Conservation (phyloP, 1,284 basidiomycete species). For the Microstroma glucosiphilum region DNA sequence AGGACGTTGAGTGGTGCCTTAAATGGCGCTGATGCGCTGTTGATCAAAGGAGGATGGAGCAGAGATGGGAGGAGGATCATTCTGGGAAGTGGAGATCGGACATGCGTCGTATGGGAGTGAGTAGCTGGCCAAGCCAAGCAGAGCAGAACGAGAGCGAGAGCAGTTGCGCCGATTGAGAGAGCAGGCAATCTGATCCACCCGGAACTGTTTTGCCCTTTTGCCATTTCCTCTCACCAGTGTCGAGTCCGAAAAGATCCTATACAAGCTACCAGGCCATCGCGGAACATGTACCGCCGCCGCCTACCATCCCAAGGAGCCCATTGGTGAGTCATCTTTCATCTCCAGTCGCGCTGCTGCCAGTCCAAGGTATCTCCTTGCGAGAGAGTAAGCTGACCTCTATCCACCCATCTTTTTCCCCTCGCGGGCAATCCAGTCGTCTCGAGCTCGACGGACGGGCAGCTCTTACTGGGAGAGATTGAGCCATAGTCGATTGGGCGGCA, state of each 20-base stretch:
- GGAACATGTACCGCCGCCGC: slow-evolving; percentile 47
- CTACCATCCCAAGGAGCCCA: slow-evolving; percentile 48
- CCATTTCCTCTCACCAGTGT: slow-evolving; percentile 19
- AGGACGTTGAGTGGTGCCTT: slow-evolving; percentile 41
- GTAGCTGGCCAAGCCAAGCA: too few species aligned
- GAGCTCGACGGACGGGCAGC: slow-evolving; percentile 37
- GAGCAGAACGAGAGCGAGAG: too few species aligned
- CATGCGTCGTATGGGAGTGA: slow-evolving; percentile 42
- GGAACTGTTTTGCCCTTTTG: too few species aligned
- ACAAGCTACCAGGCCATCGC: slow-evolving; percentile 49
- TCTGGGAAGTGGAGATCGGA: slow-evolving; percentile 42
- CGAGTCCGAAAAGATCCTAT: slow-evolving; percentile 33
- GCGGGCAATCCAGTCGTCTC: slow-evolving; percentile 26
- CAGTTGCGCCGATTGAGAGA: too few species aligned
- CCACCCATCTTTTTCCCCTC: slow-evolving; percentile 6
- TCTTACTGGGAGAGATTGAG: slow-evolving; percentile 44
- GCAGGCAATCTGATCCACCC: too few species aligned
- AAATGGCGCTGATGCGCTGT: slow-evolving; percentile 45
- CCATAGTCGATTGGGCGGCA: slow-evolving; percentile 4
- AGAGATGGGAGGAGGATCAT: slow-evolving; percentile 39
- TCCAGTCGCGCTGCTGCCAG: too few species aligned
- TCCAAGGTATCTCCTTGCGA: too few species aligned
- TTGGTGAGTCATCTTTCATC: slow-evolving; percentile 22
- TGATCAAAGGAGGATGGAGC: slow-evolving; percentile 38
- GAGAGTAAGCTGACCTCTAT: slow-evolving; percentile 8